Conservation (phyloP, 768 basidiomycete genomes). For the Mycena haematopus region DNA sequence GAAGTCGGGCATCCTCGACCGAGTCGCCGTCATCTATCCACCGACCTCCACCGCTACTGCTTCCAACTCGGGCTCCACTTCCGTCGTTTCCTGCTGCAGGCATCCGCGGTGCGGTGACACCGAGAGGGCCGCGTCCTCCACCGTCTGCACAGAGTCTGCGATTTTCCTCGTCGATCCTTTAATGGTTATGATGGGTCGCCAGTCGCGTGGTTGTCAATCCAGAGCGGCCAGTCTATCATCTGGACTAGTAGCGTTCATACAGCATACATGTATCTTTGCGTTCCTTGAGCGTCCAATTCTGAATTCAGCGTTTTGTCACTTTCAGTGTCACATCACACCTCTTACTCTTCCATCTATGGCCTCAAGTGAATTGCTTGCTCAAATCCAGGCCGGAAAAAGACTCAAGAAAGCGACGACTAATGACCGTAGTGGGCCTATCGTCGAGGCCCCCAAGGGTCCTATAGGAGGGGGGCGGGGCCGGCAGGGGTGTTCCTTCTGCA, state of each 20-base stretch:
- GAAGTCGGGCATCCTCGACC: conserved; percentile 15
- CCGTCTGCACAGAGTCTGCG: conserved; percentile 24
- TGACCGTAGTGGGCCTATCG: conserved; percentile 75
- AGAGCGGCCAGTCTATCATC: no score
- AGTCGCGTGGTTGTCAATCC: no score
- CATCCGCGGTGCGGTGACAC: conserved; percentile 11
- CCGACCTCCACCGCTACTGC: conserved; percentile 25
- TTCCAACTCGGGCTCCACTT: neutral
- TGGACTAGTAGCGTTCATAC: neutral
- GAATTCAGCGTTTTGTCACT: neutral
- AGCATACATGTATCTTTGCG: neutral
- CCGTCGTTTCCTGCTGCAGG: conserved; percentile 8
- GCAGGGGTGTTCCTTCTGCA: conserved; percentile 35
- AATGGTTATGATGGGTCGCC: no score
- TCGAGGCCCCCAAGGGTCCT: conserved; percentile 56
- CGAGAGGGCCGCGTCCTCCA: conserved; percentile 27
- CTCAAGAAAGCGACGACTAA: conserved; percentile 85
- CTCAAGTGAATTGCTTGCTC: conserved; percentile 74
- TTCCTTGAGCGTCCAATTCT: neutral
- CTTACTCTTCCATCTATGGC: conserved; percentile 55
- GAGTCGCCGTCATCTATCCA: conserved; percentile 6
- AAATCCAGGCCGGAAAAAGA: conserved; percentile 82
- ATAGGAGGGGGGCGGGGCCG: conserved; percentile 48
- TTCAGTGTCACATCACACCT: conserved; percentile 1
- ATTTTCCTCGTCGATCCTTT: conserved; percentile 4